Conservation (phyloP, 306 rosid genomes). For the Trichosanthes truncata region DNA sequence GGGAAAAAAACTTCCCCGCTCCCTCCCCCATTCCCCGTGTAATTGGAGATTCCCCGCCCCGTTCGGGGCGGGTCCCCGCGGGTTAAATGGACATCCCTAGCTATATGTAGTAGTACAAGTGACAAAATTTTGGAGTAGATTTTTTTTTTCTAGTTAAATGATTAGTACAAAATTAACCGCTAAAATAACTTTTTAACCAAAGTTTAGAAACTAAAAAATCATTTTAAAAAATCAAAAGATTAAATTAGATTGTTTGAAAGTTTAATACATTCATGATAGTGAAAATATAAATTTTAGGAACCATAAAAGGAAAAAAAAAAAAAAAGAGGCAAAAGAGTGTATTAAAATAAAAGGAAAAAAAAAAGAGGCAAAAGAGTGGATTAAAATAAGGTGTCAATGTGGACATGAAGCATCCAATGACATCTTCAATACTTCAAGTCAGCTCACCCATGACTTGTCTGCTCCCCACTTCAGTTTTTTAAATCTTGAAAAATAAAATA, state of each 20-base stretch:
- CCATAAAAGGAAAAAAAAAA: too few relatives aligned
- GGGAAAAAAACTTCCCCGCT: too few relatives aligned
- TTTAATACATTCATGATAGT: too few relatives aligned
- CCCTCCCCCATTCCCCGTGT: too few relatives aligned
- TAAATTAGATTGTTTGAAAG: neutral
- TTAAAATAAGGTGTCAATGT: neutral
- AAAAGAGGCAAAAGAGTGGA: neutral
- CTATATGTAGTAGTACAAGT: too few relatives aligned
- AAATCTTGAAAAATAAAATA: neutral
- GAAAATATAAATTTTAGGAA: too few relatives aligned
- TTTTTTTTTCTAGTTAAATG: neutral
- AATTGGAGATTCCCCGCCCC: too few relatives aligned
- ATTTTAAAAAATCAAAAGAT: neutral
- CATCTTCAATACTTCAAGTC: conserved; percentile 3
- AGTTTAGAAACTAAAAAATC: neutral
- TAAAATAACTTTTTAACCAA: neutral
- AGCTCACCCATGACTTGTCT: conserved; percentile 8
- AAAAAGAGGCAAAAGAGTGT: too few relatives aligned
- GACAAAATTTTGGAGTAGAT: neutral
- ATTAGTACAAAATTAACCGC: neutral
- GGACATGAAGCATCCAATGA: conserved; percentile 7
- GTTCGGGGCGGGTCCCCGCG: too few relatives aligned
- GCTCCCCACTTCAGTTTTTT: conserved; percentile 1
- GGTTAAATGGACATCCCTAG: too few relatives aligned
- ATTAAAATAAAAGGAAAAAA: neutral